phyloP scores from a whole-genome alignment of 2,329 filamentous ascomycete genomes.

The Venturia pyrina region DNA sequence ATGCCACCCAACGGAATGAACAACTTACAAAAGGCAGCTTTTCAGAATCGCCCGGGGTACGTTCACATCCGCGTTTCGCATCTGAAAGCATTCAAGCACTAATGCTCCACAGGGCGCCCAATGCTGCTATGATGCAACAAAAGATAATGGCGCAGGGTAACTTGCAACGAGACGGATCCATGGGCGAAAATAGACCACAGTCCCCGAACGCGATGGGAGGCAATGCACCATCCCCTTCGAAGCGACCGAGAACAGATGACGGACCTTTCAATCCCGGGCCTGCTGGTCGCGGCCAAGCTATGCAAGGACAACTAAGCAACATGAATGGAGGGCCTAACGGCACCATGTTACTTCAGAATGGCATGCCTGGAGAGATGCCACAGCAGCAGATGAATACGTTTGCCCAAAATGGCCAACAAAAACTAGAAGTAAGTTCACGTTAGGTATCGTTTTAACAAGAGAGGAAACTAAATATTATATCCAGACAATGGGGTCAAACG shows the following conservation, averaged over 20 bases:
- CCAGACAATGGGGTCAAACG: constrained; percentile 66
- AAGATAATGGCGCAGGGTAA: constrained; percentile 51
- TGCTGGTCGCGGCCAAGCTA: constrained; percentile 61
- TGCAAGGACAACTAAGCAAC: constrained; percentile 58
- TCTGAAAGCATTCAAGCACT: constrained; percentile 33
- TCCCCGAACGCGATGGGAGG: constrained; percentile 72
- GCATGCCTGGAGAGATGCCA: constrained; percentile 68
- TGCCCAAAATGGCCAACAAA: constrained; percentile 54
- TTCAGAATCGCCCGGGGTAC: neutral
- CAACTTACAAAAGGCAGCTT: constrained; percentile 55
- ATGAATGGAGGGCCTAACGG: constrained; percentile 40
- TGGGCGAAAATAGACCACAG: constrained; percentile 68
- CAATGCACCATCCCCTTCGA: constrained; percentile 84
- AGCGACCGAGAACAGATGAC: constrained; percentile 68
- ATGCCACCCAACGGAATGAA: constrained; percentile 39
- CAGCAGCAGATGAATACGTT: constrained; percentile 64
- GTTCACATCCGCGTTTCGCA: constrained; percentile 9
- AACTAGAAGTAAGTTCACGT: constrained; percentile 59
- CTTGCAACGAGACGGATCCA: constrained; percentile 83
- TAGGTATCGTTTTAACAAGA: constrained; percentile 30
- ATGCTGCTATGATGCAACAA: constrained; percentile 56
- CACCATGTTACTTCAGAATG: constrained; percentile 55
- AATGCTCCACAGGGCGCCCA: neutral
- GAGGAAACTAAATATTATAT: constrained; percentile 49
- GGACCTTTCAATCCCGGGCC: constrained; percentile 70